These are phyloP conservation scores for Arbutus unedo DNA, from an alignment of 148 eudicot genomes.

Conservation along the genomic window DNA sequence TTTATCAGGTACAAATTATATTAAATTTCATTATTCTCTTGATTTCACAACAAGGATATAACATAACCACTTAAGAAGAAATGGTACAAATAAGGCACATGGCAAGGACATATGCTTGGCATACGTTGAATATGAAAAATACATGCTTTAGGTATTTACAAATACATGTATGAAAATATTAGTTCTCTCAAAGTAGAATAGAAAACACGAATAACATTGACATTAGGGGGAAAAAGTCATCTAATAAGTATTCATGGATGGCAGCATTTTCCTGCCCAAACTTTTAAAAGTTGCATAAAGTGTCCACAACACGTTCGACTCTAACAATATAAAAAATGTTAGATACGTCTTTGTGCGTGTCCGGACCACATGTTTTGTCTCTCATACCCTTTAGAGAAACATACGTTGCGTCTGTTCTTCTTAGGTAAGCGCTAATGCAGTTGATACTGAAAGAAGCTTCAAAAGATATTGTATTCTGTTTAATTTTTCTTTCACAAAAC, in stretches of 20 bases:
- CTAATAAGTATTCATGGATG: not conserved
- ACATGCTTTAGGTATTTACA: not conserved
- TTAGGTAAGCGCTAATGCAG: not conserved
- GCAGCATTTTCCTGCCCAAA: not conserved
- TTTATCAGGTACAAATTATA: constrained; percentile 16
- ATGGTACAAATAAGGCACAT: not conserved
- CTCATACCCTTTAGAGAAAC: not conserved
- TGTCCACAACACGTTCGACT: not conserved
- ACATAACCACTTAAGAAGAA: not conserved
- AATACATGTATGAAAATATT: not conserved
- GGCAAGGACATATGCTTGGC: not conserved
- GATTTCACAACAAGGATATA: not conserved
- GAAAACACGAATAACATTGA: not conserved
- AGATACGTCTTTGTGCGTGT: not conserved
- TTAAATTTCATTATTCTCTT: not conserved
- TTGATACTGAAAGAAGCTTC: not conserved
- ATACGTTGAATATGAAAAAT: not conserved
- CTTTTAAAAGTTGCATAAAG: not conserved
- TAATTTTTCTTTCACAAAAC: not conserved
- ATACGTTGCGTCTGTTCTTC: not conserved
- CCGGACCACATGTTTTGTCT: not conserved
- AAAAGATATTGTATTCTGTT: not conserved
- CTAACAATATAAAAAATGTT: not conserved
- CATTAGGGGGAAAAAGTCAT: not conserved
- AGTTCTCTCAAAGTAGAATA: not conserved